Evolutionary conservation across 805 yeast species (phyloP), one percentile per base, ranked within the genome.

Genomic region (Candida sithepensis): DNA sequence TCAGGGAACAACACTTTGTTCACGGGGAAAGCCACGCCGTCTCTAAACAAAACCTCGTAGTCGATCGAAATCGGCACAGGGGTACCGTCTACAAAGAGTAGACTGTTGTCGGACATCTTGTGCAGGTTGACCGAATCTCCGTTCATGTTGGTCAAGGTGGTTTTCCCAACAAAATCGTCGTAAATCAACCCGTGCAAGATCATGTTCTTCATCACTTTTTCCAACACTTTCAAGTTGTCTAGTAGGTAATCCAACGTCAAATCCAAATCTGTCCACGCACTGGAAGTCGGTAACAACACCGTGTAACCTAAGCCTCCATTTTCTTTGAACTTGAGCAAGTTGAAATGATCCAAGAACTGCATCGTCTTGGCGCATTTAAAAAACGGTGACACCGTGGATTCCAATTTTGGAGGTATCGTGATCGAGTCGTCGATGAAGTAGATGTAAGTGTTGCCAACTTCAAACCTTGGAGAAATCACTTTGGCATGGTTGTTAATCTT

Each of bases 21-120:
- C 12, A 86, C 69, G 1, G 91, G 81, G 61, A 88, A 96, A 1
- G 86, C 79, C 0, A 91, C 96, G 1, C 98, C 98, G 61, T 86
- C 85, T 52, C 79, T 81, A 61, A 87, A 91, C 13, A 91, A 60
- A 6, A 88, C 75, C 60, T 91, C 97, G 1, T 79, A 66, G 49
- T 78, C 74, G 44, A 73, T 55, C 0, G 74, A 69, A 1, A 77
- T 50, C 1, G 66, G 51, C 4, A 77, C 33, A n/a, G 57, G 63
- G 13, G 44, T 40, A 22, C 57, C 51, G 22, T 57, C 50, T 19
- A 62, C 19, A 14, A 24, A 33, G 5, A 57, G 34, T 33, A 18
- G 9, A 5, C 30, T 13, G 13, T 36, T 16, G 1, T 48, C 52
- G 4, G 45, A 43, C 7, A 44, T 32, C 13, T 46, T 51, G n/a